Evolutionary conservation across 805 yeast species (phyloP).

Genomic region (Yamadazyma scolyti): DNA sequence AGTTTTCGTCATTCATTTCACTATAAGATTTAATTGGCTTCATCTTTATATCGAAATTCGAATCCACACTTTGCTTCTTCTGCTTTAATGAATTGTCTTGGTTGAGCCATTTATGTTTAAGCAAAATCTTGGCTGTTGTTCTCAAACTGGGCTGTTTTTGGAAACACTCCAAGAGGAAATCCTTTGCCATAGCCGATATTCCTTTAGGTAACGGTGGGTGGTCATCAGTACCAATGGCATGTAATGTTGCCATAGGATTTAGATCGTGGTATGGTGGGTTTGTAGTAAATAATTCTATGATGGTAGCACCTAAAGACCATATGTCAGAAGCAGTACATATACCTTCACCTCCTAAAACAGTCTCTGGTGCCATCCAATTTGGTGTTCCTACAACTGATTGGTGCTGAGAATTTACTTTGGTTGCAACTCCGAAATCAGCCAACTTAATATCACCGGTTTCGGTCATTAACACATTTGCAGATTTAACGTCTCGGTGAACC

Average conservation of each 20-base stretch:
- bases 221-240: constrained; percentile 76
- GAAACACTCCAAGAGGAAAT: constrained; percentile 65
- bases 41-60: constrained; percentile 3
- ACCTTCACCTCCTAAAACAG: constrained; percentile 74
- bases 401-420: constrained; percentile 43
- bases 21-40: constrained; percentile 23
- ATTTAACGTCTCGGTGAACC: constrained; percentile 86
- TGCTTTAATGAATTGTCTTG: constrained; percentile 1
- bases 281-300: constrained; percentile 80
- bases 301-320: constrained; percentile 95
- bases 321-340: constrained; percentile 86
- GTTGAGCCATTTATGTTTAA: constrained; percentile 60
- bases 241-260: constrained; percentile 75
- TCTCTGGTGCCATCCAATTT: constrained; percentile 99
- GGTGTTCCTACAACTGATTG: constrained; percentile 76
- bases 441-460: constrained; percentile 67
- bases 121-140: constrained; percentile 50
- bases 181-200: constrained; percentile 41
- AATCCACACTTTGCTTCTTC: constrained; percentile 2
- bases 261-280: constrained; percentile 82
- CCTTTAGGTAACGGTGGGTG: constrained; percentile 64
- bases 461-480: constrained; percentile 81
- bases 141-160: constrained; percentile 64
- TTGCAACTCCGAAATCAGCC: constrained; percentile 96
- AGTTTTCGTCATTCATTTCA: constrained; percentile 29